These are phyloP conservation scores for Amoebophrya sp. DNA, from an alignment of 169 alveolate species.

Conservation along the genomic window DNA sequence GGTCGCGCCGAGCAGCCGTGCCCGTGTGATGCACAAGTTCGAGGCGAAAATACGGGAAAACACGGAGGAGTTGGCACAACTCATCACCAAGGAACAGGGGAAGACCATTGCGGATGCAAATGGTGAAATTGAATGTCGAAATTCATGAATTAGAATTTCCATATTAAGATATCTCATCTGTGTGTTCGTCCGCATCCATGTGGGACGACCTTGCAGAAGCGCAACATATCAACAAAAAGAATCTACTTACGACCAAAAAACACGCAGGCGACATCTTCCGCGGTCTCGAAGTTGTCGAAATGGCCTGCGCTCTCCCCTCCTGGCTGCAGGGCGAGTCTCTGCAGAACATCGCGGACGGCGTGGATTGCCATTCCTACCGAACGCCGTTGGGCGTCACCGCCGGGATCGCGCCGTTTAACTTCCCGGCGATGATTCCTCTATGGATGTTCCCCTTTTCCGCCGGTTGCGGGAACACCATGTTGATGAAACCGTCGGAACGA, in stretches of 20 bases:
- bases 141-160: too few species aligned
- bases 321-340: background rate
- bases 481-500: slow-evolving; percentile 49
- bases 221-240: too few species aligned
- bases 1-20: background rate
- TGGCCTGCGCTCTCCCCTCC: background rate
- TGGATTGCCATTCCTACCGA: background rate
- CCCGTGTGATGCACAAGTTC: slow-evolving; percentile 15
- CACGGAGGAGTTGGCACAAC: background rate
- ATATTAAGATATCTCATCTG: too few species aligned
- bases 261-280: slow-evolving; percentile 5
- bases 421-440: slow-evolving; percentile 76
- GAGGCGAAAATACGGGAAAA: background rate
- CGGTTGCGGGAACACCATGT: slow-evolving; percentile 42
- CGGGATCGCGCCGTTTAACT: slow-evolving; percentile 65
- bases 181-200: too few species aligned
- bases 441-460: slow-evolving; percentile 70
- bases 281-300: background rate
- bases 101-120: background rate
- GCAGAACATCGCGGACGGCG: background rate
- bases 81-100: background rate
- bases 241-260: too few species aligned
- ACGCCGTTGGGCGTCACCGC: background rate
- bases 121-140: too few species aligned
- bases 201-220: too few species aligned